A percentile compares a stretch with the other conserved stretches of the same genome.
These are phyloP conservation scores for Alternaria postmessia DNA, from an alignment of 2,329 filamentous ascomycete species.

Conservation along the genomic window DNA sequence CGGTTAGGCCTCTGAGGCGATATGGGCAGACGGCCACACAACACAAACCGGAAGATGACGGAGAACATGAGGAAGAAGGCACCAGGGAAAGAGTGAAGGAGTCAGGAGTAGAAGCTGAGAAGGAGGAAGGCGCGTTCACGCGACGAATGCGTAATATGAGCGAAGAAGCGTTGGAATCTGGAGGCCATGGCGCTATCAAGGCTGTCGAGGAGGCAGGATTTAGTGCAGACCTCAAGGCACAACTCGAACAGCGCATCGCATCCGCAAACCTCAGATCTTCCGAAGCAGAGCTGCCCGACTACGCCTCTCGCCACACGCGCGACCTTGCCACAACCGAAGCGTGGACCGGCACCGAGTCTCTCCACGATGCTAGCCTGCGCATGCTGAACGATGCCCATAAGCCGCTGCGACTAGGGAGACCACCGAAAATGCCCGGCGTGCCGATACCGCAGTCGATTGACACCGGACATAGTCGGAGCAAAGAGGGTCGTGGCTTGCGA, in stretches of 20 bases:
- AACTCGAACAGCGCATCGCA: conserved; percentile 67
- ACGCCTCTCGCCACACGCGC: conserved; percentile 73
- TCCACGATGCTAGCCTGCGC: conserved; percentile 78
- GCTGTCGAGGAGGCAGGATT: conserved; percentile 69
- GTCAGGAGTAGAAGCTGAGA: conserved; percentile 16
- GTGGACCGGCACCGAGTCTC: conserved; percentile 81
- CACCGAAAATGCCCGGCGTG: conserved; percentile 28
- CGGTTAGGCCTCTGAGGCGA: conserved; percentile 21
- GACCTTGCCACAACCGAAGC: conserved; percentile 71
- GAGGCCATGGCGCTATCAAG: conserved; percentile 63
- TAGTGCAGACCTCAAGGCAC: conserved; percentile 66
- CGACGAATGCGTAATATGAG: conserved; percentile 67
- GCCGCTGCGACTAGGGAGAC: conserved; percentile 49
- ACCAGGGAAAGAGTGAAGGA: background rate
- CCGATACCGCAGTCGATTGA: conserved; percentile 41
- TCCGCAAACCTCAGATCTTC: conserved; percentile 64
- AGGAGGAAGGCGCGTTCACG: conserved; percentile 64
- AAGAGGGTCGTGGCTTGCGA: conserved; percentile 49
- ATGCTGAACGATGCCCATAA: conserved; percentile 75
- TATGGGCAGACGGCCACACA: conserved; percentile 35
- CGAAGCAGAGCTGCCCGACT: conserved; percentile 62
- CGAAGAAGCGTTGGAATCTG: conserved; percentile 64
- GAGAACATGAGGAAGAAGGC: conserved; percentile 27
- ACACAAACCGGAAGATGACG: conserved; percentile 19
- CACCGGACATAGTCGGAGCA: conserved; percentile 50